Conservation (phyloP, 2,329 filamentous ascomycete species). For the Pseudogymnoascus sp. region DNA sequence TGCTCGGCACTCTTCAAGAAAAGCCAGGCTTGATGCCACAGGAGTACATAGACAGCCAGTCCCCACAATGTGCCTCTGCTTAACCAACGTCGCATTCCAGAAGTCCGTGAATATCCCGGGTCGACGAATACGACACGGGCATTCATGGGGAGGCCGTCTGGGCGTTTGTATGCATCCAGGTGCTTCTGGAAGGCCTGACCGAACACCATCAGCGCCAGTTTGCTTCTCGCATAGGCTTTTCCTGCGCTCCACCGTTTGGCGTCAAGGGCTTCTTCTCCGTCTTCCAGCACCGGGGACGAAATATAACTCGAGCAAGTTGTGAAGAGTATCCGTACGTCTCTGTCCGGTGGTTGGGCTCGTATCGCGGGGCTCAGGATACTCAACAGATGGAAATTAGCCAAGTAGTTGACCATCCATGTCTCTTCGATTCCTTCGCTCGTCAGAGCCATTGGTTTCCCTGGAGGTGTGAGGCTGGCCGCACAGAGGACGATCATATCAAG, state of each 20-base stretch:
- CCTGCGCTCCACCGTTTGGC: slow-evolving; percentile 46
- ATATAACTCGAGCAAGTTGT: slow-evolving; percentile 86
- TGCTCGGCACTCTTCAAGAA: slow-evolving; percentile 75
- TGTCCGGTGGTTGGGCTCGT: slow-evolving; percentile 82
- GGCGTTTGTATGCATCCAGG: slow-evolving; percentile 71
- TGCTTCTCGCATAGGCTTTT: slow-evolving; percentile 55
- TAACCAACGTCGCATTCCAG: slow-evolving; percentile 80
- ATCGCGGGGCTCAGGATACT: slow-evolving; percentile 86
- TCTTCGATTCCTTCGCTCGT: slow-evolving; percentile 77
- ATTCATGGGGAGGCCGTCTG: slow-evolving; percentile 75
- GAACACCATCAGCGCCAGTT: slow-evolving; percentile 82
- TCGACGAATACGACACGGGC: slow-evolving; percentile 80
- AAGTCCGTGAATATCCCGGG: slow-evolving; percentile 75
- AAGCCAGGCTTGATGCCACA: slow-evolving; percentile 79
- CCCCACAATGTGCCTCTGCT: slow-evolving; percentile 78
- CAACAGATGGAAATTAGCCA: slow-evolving; percentile 91
- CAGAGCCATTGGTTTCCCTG: slow-evolving; percentile 47
- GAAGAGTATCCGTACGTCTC: slow-evolving; percentile 83
- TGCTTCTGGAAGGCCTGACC: slow-evolving; percentile 89
- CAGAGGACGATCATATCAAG: slow-evolving; percentile 89
- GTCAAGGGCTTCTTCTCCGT: slow-evolving; percentile 33
- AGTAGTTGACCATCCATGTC: slow-evolving; percentile 90
- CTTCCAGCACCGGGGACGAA: slow-evolving; percentile 57
- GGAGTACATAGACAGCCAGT: slow-evolving; percentile 64
- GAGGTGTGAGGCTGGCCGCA: slow-evolving; percentile 67